Conservation (phyloP, 306 rosid genomes). For the Lotus japonicus region DNA sequence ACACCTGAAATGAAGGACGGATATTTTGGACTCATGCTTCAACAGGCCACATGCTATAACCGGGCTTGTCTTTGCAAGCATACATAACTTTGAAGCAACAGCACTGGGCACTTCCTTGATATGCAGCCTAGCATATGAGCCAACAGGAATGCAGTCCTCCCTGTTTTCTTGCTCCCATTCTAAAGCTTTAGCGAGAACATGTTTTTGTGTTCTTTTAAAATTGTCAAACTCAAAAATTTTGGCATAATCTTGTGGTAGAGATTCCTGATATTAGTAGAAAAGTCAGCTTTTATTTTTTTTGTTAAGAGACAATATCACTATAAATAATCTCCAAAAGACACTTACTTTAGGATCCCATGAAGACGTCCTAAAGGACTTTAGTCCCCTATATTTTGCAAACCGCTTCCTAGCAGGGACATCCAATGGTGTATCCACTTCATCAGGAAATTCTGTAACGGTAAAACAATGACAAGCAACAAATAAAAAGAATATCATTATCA, state of each 20-base stretch:
- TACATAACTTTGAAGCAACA: constrained; percentile 57
- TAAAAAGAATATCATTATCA: neutral
- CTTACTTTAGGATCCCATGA: constrained; percentile 93
- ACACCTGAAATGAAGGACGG: constrained; percentile 94
- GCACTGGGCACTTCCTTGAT: constrained; percentile 58
- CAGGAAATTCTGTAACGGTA: constrained; percentile 69
- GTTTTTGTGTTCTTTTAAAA: constrained; percentile 65
- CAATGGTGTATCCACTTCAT: constrained; percentile 94
- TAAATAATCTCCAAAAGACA: constrained; percentile 11
- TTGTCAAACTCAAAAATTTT: constrained; percentile 80
- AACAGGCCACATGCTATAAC: constrained; percentile 79
- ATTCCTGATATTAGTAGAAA: constrained; percentile 53
- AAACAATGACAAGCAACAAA: neutral
- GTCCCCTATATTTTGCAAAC: constrained; percentile 89
- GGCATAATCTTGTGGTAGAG: constrained; percentile 78
- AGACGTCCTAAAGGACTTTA: constrained; percentile 93
- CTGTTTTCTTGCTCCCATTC: constrained; percentile 49
- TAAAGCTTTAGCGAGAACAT: constrained; percentile 72
- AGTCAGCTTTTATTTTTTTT: constrained; percentile 13
- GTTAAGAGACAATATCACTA: neutral
- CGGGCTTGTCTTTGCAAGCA: constrained; percentile 36
- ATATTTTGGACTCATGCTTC: constrained; percentile 92
- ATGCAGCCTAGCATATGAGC: constrained; percentile 71
- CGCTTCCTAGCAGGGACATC: constrained; percentile 83
- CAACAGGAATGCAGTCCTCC: constrained; percentile 50